Evolutionary conservation across 352 stramenopile genomes (phyloP).

Genomic region (Plasmopara viticola): DNA sequence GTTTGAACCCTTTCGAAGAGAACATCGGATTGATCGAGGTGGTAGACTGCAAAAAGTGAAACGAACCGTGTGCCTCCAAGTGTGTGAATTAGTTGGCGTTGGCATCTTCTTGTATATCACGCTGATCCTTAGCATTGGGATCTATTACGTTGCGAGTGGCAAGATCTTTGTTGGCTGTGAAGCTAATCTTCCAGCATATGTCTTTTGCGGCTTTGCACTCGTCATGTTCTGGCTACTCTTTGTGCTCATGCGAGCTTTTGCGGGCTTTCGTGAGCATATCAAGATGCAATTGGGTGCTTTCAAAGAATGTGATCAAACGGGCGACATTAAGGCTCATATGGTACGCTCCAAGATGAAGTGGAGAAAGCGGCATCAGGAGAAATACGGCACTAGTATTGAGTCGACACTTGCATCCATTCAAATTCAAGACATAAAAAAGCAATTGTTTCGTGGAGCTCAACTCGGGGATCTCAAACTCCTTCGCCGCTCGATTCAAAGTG

Average conservation of each 20-base stretch:
- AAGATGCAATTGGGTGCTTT: constrained; percentile 83
- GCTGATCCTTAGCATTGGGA: constrained; percentile 38
- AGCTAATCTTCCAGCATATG: constrained; percentile 36
- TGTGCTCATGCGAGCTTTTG: constrained; percentile 62
- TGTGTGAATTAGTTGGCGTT: constrained; percentile 66
- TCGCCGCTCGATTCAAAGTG: constrained; percentile 48
- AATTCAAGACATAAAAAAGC: constrained; percentile 54
- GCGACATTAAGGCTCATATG: constrained; percentile 66
- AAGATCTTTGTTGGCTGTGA: constrained; percentile 51
- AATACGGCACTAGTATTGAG: constrained; percentile 13
- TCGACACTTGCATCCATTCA: constrained; percentile 13
- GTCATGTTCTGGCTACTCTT: constrained; percentile 61
- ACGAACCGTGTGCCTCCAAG: constrained; percentile 65
- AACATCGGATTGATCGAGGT: constrained; percentile 51
- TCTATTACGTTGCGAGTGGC: constrained; percentile 52
- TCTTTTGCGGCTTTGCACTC: constrained; percentile 36
- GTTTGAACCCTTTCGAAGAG: constrained; percentile 69
- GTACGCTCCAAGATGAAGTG: constrained; percentile 49
- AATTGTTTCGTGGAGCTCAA: constrained; percentile 66
- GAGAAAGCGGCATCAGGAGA: constrained; percentile 33
- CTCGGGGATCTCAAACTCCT: constrained; percentile 58
- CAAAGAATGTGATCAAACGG: constrained; percentile 75
- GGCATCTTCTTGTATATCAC: constrained; percentile 46
- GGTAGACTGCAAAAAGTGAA: constrained; percentile 72
- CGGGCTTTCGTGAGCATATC: constrained; percentile 72